Evolutionary conservation across 345 rosid species (phyloP).

Genomic region (Erysimum cheiranthoides): DNA sequence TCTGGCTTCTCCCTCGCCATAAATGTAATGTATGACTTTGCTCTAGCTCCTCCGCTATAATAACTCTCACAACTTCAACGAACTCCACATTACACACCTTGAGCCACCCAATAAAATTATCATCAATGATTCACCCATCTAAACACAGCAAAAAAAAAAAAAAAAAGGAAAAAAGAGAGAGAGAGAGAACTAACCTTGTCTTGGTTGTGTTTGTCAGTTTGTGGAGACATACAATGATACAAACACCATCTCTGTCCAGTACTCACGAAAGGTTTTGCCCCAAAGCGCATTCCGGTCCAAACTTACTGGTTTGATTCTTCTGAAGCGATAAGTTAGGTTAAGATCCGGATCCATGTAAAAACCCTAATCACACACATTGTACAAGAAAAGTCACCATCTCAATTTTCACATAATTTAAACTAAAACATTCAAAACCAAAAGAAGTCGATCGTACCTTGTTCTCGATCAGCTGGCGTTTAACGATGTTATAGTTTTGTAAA

Average conservation of each 20-base stretch:
- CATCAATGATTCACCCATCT: not conserved
- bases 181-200: not conserved
- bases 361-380: not conserved
- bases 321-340: not conserved
- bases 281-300: not conserved
- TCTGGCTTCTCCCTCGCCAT: conserved; percentile 27
- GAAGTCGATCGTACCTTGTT: not conserved
- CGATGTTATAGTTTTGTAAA: too few species aligned
- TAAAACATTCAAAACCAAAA: too few species aligned
- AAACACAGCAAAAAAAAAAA: too few species aligned
- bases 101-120: not conserved
- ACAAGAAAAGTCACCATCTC: too few species aligned
- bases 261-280: not conserved
- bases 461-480: conserved; percentile 4
- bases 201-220: conserved; percentile 14
- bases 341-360: conserved; percentile 1
- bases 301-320: not conserved
- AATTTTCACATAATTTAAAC: too few species aligned
- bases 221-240: not conserved
- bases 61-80: conserved; percentile 6
- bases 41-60: not conserved
- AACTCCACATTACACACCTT: conserved; percentile 18
- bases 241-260: conserved; percentile 1
- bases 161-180: too few species aligned
- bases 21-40: conserved; percentile 35